These are phyloP conservation scores for Penicillium sp. DNA, from an alignment of 2,329 filamentous ascomycete genomes.

Conservation along the genomic window DNA sequence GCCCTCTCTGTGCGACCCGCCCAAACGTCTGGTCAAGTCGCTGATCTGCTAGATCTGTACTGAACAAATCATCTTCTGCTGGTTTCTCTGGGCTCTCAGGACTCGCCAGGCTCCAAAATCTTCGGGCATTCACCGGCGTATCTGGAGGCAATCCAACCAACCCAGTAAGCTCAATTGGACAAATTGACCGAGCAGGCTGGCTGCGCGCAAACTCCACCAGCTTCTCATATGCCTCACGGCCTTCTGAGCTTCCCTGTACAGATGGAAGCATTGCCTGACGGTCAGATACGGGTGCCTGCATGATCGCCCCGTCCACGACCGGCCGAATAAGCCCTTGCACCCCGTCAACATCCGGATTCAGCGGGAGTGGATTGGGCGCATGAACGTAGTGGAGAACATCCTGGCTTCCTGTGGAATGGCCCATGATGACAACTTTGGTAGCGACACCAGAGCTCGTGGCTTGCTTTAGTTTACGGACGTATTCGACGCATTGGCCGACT, in stretches of 20 bases:
- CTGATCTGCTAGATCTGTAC: constrained; percentile 70
- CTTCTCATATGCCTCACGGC: constrained; percentile 36
- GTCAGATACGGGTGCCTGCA: constrained; percentile 82
- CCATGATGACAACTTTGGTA: constrained; percentile 68
- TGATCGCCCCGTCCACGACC: constrained; percentile 72
- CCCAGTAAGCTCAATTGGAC: constrained; percentile 41
- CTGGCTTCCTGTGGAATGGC: constrained; percentile 72
- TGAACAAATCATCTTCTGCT: constrained; percentile 87
- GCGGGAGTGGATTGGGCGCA: constrained; percentile 45
- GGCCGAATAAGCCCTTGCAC: constrained; percentile 50
- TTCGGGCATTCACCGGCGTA: constrained; percentile 58
- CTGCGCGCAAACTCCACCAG: constrained; percentile 40
- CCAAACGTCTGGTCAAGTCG: constrained; percentile 69
- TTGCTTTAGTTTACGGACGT: constrained; percentile 50
- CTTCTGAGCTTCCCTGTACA: constrained; percentile 28
- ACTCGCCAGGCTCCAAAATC: constrained; percentile 63
- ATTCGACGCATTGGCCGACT: constrained; percentile 56
- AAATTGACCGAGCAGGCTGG: constrained; percentile 30
- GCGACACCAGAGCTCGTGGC: constrained; percentile 23
- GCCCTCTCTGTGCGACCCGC: constrained; percentile 41
- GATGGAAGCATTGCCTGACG: constrained; percentile 63
- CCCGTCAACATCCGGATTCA: constrained; percentile 33
- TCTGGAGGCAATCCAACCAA: constrained; percentile 36
- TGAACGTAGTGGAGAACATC: constrained; percentile 69
- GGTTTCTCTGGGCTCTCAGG: constrained; percentile 58